phyloP scores from a whole-genome alignment of 176 grass and related monocot species.

The Dactylis glomerata region DNA sequence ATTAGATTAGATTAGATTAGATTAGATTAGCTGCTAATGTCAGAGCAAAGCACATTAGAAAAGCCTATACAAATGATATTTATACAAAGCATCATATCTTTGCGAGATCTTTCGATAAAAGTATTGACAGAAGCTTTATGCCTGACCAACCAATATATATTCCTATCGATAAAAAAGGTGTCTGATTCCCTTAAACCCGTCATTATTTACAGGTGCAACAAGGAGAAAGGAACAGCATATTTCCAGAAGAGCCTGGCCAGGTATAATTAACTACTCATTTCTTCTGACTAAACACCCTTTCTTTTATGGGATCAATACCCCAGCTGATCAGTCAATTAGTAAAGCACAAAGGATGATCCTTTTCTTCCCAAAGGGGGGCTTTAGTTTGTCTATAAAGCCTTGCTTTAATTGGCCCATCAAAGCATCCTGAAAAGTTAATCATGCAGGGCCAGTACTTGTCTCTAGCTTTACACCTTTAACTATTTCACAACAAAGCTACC shows the following conservation, averaged over 20 bases:
- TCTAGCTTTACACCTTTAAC: conserved; percentile 41
- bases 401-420: conserved; percentile 36
- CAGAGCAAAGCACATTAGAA: conserved; percentile 31
- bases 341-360: conserved; percentile 36
- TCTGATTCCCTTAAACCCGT: conserved; percentile 32
- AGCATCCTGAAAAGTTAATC: conserved; percentile 55
- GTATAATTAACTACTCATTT: conserved; percentile 50
- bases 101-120: conserved; percentile 54
- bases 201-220: conserved; percentile 39
- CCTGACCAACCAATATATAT: conserved; percentile 33
- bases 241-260: conserved; percentile 72
- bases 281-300: conserved; percentile 12
- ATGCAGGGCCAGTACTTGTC: conserved; percentile 50
- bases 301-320: conserved; percentile 41
- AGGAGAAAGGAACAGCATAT: conserved; percentile 46
- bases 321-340: conserved; percentile 34
- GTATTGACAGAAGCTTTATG: conserved; percentile 43
- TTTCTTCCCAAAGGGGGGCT: conserved; percentile 32
- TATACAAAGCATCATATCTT: conserved; percentile 44
- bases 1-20: background rate
- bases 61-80: conserved; percentile 23
- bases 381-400: conserved; percentile 46
- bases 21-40: background rate
- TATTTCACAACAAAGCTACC: conserved; percentile 31
- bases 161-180: conserved; percentile 22